Percentiles rank a stretch among this genome's conserved stretches.
Evolutionary conservation across 768 basidiomycete species (phyloP).

Genomic region (Krasilnikovozyma curviuscula): DNA sequence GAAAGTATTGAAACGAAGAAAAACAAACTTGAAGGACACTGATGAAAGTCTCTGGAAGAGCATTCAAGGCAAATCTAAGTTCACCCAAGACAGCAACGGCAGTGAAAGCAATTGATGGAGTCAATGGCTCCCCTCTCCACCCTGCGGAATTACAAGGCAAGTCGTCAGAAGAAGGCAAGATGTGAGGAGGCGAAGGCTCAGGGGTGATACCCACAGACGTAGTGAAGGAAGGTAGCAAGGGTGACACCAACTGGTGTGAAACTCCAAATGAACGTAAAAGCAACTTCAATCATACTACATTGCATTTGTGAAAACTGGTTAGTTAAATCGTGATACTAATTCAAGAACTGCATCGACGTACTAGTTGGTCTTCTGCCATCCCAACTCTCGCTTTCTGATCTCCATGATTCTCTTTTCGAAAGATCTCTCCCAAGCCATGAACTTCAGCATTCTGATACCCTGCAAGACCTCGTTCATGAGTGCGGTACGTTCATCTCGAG

Average conservation of each 20-base stretch:
- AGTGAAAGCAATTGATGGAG: conserved; percentile 70
- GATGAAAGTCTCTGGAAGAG: conserved; percentile 78
- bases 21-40: conserved; percentile 65
- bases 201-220: too few relatives aligned
- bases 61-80: conserved; percentile 41
- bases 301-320: neutral
- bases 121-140: conserved; percentile 27
- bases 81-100: conserved; percentile 51
- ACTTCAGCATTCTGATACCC: conserved; percentile 26
- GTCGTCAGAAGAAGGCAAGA: too few relatives aligned
- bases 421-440: conserved; percentile 88
- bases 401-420: conserved; percentile 57
- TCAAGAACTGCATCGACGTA: conserved; percentile 48
- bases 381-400: conserved; percentile 60
- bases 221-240: neutral
- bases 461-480: conserved; percentile 62
- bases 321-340: neutral
- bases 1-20: too few relatives aligned
- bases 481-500: conserved; percentile 70
- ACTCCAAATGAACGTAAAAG: neutral
- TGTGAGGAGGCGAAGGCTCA: too few relatives aligned
- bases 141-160: too few relatives aligned
- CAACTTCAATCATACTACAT: neutral
- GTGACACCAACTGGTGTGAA: neutral
- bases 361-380: conserved; percentile 70